Conservation (phyloP, 306 rosid genomes). For the Medicago ruthenica region DNA sequence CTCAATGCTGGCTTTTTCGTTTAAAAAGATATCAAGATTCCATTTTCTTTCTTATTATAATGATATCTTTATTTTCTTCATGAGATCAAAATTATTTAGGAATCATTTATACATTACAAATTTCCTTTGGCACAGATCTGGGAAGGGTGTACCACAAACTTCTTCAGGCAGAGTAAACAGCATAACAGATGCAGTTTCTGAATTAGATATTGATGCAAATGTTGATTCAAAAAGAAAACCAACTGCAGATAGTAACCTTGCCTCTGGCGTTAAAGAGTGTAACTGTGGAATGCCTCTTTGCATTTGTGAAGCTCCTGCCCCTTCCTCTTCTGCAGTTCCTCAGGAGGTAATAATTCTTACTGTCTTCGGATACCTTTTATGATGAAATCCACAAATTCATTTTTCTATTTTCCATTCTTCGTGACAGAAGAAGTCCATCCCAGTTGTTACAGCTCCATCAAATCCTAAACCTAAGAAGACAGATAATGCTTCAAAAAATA, state of each 20-base stretch:
- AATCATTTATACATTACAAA: conserved; percentile 5
- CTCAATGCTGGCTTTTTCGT: background rate
- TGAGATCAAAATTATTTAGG: conserved; percentile 27
- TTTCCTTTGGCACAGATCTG: conserved; percentile 60
- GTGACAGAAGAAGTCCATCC: conserved; percentile 56
- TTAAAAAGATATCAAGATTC: background rate
- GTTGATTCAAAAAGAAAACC: conserved; percentile 50
- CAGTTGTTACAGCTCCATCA: conserved; percentile 54
- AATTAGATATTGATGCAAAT: conserved; percentile 60
- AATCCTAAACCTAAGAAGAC: conserved; percentile 82
- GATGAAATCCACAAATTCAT: conserved; percentile 32
- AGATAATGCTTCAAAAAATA: conserved; percentile 60
- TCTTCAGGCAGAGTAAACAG: conserved; percentile 55
- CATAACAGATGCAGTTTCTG: conserved; percentile 65
- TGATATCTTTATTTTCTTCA: conserved; percentile 27
- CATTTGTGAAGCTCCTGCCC: conserved; percentile 83
- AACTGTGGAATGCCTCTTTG: conserved; percentile 99
- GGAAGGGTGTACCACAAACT: conserved; percentile 51
- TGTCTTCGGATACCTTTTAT: conserved; percentile 14
- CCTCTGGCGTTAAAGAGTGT: conserved; percentile 59
- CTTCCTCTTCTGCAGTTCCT: conserved; percentile 56
- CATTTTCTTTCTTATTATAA: conserved; percentile 15
- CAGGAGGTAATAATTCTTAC: conserved; percentile 58
- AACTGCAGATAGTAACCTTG: conserved; percentile 52
- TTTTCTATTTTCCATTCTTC: conserved; percentile 29